Percentiles rank a stretch among this genome's conserved stretches.
Evolutionary conservation across 2,329 filamentous ascomycete species (phyloP).

Genomic region (Verticillium albo-atrum): DNA sequence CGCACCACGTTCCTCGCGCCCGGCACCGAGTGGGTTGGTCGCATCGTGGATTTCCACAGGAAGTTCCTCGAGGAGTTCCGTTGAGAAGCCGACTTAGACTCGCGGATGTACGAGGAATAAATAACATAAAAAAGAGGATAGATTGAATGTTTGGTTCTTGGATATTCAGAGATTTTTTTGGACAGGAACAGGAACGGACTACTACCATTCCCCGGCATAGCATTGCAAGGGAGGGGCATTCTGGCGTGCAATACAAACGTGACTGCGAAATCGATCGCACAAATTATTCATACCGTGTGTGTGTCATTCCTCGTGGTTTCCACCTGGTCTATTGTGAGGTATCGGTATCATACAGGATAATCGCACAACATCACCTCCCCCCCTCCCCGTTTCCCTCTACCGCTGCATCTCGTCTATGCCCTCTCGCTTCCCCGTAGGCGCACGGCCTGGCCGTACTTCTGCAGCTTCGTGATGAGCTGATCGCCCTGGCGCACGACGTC

Average conservation of each 20-base stretch:
- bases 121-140: constrained; percentile 4
- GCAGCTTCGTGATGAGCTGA: constrained; percentile 95
- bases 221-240: not conserved
- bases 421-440: constrained; percentile 91
- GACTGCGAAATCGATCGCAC: not conserved
- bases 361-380: constrained; percentile 14
- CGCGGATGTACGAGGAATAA: too few relatives aligned
- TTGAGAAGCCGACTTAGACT: constrained; percentile 19
- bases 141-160: too few relatives aligned
- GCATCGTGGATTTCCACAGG: constrained; percentile 85
- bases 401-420: constrained; percentile 45
- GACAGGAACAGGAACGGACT: too few relatives aligned
- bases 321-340: constrained; percentile 17
- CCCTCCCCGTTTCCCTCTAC: constrained; percentile 3
- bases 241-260: not conserved
- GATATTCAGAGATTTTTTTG: too few relatives aligned
- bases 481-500: constrained; percentile 98
- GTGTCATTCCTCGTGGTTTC: constrained; percentile 7
- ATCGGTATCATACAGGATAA: constrained; percentile 24
- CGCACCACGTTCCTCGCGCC: constrained; percentile 95
- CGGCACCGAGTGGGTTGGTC: constrained; percentile 88
- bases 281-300: not conserved
- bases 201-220: too few relatives aligned
- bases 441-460: constrained; percentile 98
- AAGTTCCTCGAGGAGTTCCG: constrained; percentile 83